A percentile compares a stretch with the other conserved stretches of the same genome.
These are phyloP conservation scores for Posidonia australis DNA, from an alignment of 106 monocot genomes.

Conservation along the genomic window DNA sequence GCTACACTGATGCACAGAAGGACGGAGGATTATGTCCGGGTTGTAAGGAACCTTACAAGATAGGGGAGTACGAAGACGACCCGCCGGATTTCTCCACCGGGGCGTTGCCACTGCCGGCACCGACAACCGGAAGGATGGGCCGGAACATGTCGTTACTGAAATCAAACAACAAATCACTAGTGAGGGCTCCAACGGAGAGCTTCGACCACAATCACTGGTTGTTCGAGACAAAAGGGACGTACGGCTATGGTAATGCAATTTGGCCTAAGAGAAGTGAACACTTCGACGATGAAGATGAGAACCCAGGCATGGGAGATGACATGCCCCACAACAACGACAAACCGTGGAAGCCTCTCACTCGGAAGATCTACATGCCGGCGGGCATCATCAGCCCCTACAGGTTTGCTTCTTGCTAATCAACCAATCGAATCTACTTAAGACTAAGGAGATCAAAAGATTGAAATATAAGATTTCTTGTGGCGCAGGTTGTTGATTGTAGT, in stretches of 20 bases:
- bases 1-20: constrained; percentile 57
- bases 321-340: constrained; percentile 29
- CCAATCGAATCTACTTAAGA: no score
- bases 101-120: constrained; percentile 14
- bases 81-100: constrained; percentile 17
- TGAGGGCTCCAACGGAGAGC: constrained; percentile 39
- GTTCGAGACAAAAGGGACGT: constrained; percentile 72
- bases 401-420: constrained; percentile 11
- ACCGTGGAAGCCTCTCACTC: constrained; percentile 63
- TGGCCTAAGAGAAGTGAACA: constrained; percentile 30
- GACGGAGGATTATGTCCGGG: constrained; percentile 40
- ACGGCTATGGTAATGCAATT: constrained; percentile 70
- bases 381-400: constrained; percentile 64
- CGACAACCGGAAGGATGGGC: constrained; percentile 20
- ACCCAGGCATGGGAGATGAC: constrained; percentile 5
- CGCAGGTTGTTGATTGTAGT: constrained; percentile 41
- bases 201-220: constrained; percentile 73
- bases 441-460: no score
- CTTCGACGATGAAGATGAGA: constrained; percentile 14
- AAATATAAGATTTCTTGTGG: no score
- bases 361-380: constrained; percentile 53
- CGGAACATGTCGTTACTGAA: constrained; percentile 36
- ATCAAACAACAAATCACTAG: constrained; percentile 29
- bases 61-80: constrained; percentile 18
- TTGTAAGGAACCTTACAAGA: constrained; percentile 56